Base-by-base conservation (phyloP, 2,329 filamentous ascomycete species). In the Gaeumannomyces tritici region DNA sequence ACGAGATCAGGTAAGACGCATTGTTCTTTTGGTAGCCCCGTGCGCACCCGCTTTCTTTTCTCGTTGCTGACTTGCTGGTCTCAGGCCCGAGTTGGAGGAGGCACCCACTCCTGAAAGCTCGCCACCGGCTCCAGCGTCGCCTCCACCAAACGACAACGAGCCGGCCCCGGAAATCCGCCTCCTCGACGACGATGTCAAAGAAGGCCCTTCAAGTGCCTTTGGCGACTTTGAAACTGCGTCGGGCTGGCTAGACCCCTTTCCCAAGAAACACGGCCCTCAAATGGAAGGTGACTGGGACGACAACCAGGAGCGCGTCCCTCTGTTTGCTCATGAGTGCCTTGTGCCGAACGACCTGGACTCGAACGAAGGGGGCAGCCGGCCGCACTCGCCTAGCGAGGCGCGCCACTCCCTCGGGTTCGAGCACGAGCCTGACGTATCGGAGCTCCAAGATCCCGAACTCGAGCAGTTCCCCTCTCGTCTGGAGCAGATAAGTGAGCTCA, bases 401-500 rank as follows among this genome's bases (percentile, higher is more conserved):
- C 27, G 56, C 60, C 15, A 26, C 15, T 58, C 60, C 1, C 26
- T 54, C 21, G 59, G 65, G 15, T 59, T 65, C 21, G 58, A 65
- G 13, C 62, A 67, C 42, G 69, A 69, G 27, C 62, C 67, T 7
- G 68, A 71, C 55, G 64, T 69, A 4, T 67, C 74, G 29, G 79
- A 81, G 59, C 64, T 77, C 2, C 73, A 77, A 58, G 80, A 83
- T 60, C 79, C 80, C 1, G 80, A 76, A 0, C 69, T 83, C 11
- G 80, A 82, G 64, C 72, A 68, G 24, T 81, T 82, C 65, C 80
- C 80, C 2, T 79, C 75, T 1, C 76, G 76, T 60, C 73, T 74
- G 21, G 70, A 73, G 0, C 77, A 76, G 7, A 79, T 82, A 60
- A 69, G 82, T 15, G 73, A 77, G 59, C 73, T 76, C 1, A 72